Percentiles rank a stretch among this genome's conserved stretches.
Evolutionary conservation across 202 grass and related monocot species (phyloP).

Genomic region (Dendrocalamus latiflorus): DNA sequence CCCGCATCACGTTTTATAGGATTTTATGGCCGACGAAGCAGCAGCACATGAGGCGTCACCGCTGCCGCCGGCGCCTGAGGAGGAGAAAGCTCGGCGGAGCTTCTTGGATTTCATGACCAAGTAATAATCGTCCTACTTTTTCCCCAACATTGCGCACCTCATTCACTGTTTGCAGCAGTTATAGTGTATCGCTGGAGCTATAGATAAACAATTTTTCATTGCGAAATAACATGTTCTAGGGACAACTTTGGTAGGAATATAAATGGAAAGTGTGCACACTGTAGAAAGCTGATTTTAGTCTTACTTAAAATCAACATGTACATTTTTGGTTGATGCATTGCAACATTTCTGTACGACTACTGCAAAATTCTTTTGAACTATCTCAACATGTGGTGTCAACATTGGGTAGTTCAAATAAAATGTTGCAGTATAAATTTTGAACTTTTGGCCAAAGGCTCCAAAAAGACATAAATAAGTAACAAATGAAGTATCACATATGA

Average conservation of each 20-base stretch:
- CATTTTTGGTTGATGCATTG: not conserved
- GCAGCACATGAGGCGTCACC: not conserved
- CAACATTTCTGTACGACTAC: not conserved
- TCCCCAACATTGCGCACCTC: too few species aligned
- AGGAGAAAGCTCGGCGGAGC: not conserved
- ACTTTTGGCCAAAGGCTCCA: not conserved
- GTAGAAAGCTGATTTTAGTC: not conserved
- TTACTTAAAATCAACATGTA: not conserved
- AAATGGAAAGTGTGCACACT: not conserved
- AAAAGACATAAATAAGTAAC: not conserved
- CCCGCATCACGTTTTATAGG: not conserved
- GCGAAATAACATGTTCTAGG: not conserved
- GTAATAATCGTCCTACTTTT: not conserved
- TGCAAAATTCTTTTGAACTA: not conserved
- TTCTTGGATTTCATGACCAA: slow-evolving; percentile 29
- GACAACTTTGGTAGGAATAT: not conserved
- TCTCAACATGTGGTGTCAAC: not conserved
- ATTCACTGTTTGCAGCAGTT: not conserved
- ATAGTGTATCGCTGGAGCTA: not conserved
- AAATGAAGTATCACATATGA: too few species aligned
- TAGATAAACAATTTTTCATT: not conserved
- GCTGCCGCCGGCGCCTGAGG: not conserved
- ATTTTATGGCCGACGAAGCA: not conserved
- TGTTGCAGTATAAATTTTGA: not conserved
- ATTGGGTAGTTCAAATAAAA: not conserved